Evolutionary conservation across 805 yeast genomes (phyloP).

Genomic region (Ogataea paradorogensis): DNA sequence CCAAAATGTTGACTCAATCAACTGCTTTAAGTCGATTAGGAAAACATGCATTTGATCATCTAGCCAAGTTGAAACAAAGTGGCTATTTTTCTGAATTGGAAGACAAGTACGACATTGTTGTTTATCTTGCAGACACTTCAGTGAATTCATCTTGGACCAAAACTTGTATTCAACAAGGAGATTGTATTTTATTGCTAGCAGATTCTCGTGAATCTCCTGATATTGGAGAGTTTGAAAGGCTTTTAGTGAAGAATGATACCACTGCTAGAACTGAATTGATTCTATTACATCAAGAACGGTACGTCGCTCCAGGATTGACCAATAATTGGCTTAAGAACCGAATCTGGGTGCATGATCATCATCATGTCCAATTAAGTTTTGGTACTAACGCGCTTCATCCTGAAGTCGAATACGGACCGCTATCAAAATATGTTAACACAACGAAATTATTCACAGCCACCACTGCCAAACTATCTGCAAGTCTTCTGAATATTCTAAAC

Average conservation of each 20-base stretch:
- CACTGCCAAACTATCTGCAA: slow-evolving; percentile 26
- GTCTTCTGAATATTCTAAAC: slow-evolving; percentile 27
- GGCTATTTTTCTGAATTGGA: slow-evolving; percentile 91
- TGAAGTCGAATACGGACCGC: slow-evolving; percentile 19
- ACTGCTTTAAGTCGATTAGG: slow-evolving; percentile 79
- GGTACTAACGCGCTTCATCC: slow-evolving; percentile 8
- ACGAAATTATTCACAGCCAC: slow-evolving; percentile 20
- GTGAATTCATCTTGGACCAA: slow-evolving; percentile 85
- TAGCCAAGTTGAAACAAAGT: slow-evolving; percentile 79
- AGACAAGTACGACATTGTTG: slow-evolving; percentile 82
- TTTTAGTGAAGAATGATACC: slow-evolving; percentile 70
- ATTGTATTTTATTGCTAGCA: slow-evolving; percentile 85
- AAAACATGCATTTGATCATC: slow-evolving; percentile 85
- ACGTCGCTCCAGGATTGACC: slow-evolving; percentile 82
- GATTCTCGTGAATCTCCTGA: slow-evolving; percentile 72
- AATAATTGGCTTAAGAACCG: slow-evolving; percentile 80
- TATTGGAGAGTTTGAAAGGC: slow-evolving; percentile 81
- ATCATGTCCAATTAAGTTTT: slow-evolving; percentile 72
- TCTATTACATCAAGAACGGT: slow-evolving; percentile 76
- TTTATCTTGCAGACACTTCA: slow-evolving; percentile 85
- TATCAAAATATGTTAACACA: slow-evolving; percentile 3
- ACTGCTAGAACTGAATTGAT: slow-evolving; percentile 87
- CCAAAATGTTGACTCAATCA: slow-evolving; percentile 79
- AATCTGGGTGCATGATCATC: slow-evolving; percentile 90
- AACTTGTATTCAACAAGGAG: slow-evolving; percentile 93